A percentile compares a stretch with the other conserved stretches of the same genome.
Conservation (phyloP, 2,329 filamentous ascomycete species). For the Thielaviopsis euricoi region DNA sequence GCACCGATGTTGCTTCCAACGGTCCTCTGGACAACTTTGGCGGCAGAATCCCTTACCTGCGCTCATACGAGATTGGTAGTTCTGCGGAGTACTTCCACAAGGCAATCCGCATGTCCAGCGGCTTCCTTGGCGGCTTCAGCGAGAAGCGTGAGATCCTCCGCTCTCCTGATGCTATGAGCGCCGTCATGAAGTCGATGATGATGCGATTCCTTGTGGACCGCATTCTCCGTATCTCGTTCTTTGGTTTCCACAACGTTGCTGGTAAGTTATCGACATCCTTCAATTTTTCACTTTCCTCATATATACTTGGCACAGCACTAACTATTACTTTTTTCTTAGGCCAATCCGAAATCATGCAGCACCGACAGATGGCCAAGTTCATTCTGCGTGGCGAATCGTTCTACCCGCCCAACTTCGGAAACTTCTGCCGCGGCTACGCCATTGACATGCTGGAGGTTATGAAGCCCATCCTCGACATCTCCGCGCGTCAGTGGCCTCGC, state of each 20-base stretch:
- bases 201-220: constrained; percentile 7
- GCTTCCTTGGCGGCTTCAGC: neutral
- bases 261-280: neutral
- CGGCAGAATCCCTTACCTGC: neutral
- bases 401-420: neutral
- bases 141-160: constrained; percentile 4
- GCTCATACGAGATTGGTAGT: neutral
- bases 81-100: constrained; percentile 7
- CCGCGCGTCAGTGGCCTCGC: constrained; percentile 3
- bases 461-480: constrained; percentile 5
- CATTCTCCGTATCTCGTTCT: constrained; percentile 3
- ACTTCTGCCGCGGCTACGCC: neutral
- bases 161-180: neutral
- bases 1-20: neutral
- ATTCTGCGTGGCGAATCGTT: neutral
- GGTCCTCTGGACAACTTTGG: neutral
- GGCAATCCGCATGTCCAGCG: constrained; percentile 5
- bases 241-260: neutral
- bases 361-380: neutral
- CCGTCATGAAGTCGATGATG: constrained; percentile 6
- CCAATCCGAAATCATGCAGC: neutral
- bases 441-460: constrained; percentile 2
- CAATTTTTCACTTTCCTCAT: neutral
- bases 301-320: neutral
- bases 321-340: neutral